Base-by-base conservation (phyloP, 768 basidiomycete species). In the Podaxis sp. region DNA sequence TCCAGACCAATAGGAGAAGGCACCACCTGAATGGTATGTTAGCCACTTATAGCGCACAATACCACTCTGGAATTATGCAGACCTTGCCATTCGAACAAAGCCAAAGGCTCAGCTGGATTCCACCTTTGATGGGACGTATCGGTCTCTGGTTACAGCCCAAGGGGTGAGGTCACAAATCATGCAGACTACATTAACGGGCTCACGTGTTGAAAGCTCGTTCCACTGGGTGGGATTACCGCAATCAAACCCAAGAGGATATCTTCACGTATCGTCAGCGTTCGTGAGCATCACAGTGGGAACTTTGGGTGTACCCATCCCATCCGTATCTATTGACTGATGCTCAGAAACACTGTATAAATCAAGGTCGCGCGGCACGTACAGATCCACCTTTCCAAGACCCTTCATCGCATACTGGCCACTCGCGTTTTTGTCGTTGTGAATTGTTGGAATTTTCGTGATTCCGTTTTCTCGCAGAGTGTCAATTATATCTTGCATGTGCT, bases 201-300 rank as follows among this genome's bases (percentile, higher is more conserved):
- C 52, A 76, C 76, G 70, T 4, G 73, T 76, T 3, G 74, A 72
- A 7, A 77, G 65, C 58, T 77, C 82, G 7, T 68, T 76, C 88
- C 88, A 90, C 8, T 68, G 68, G 3, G 71, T 70, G 10, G 88
- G 87, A 62, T 84, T 78, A 26, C 85, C 83, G 68, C 88, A 89
- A 66, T 89, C 86, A 67, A 89, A 89, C 3, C 77, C 75, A 69
- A 89, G 84, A 1, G 87, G 87, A 60, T 88, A 89, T 13, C 75
- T 72, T 50, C 3, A n/a, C 20, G 24, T 2, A 40, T 8, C 22
- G 38, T 24, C 22, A 51, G n/a, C 7, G 22, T n/a, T 22, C 8
- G 0, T 7, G 20, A 24, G 22, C 4, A 6, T 26, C 11, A 3
- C 10, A 15, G 12, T n/a, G 12, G 12, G 6, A 50, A 11, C 38